Base-by-base conservation (phyloP, 2,329 filamentous ascomycete species). In the Xylariales sp. region DNA sequence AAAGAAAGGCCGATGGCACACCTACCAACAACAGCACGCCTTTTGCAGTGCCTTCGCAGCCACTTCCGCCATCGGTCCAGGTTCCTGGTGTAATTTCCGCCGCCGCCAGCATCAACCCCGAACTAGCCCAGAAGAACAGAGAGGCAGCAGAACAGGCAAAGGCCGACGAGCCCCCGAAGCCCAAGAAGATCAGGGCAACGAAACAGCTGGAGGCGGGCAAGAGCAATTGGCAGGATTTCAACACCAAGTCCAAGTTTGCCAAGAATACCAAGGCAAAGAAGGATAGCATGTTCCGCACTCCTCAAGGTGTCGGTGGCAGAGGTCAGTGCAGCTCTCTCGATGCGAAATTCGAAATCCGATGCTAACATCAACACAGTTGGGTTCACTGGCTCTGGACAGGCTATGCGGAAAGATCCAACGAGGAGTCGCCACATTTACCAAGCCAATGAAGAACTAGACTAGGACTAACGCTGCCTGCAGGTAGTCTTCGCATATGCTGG, bases 241-340 rank as follows among this genome's bases (percentile, higher is more conserved):
- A 82, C 50, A 73, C 76, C 57, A 95, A 94, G 62, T 77, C 74
- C 34, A 90, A 88, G 59, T 70, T 80, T 49, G 78, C 72, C 50
- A 84, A 84, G 61, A 51, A 67, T 4, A 65, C 68, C 31, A 66
- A 65, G 40, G 62, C 62, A 18, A 91, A 91, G 69, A 95, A 95
- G 67, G 88, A 95, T 36, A 95, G 88, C 73, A 96, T 96, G 90
- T 96, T 96, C 62, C 82, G 90, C 34, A 96, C 90, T 3, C 88
- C 89, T 0, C 89, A 95, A 22, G 84, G 88, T 46, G 77, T 93
- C 18, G 79, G 88, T 56, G 90, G 86, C 44, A 80, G 89, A 84
- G 90, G 90, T 95, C 69, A 52, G 75, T 49, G 21, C 9, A 34
- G 4, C 5, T 7, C 15, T 16, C 40, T 19, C 27, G 31, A n/a